Base-by-base conservation (phyloP, 2,329 filamentous ascomycete genomes). In the Zasmidium citrigriseum region DNA sequence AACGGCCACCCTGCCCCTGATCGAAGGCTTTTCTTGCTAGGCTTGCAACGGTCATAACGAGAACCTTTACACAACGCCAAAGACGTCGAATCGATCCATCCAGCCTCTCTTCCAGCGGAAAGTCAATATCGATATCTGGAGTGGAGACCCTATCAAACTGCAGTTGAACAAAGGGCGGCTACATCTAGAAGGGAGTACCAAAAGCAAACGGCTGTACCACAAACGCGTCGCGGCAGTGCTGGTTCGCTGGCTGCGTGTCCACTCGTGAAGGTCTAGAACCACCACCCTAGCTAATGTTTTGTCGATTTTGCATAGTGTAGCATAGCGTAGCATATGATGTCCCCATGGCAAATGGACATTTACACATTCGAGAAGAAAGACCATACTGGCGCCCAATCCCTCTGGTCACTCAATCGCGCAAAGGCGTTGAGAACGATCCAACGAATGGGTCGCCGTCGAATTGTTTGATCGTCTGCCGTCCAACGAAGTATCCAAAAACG, bases 21-120 rank as follows among this genome's bases (percentile, higher is more conserved):
- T 50, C 52, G 58, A 14, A 60, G 54, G 48, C 54, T 64, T 2
- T 66, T 66, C 24, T n/a, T 63, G 16, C 48, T 64, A 20, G 64
- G 64, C 2, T 20, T 60, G 1, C 57, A 61, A 57, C 34, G 34
- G 16, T n/a, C 14, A 41, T 41, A 41, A 41, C 7, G 34, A 41
- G 4, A 4, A 4, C 34, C 34, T 41, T n/a, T 16, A 7, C 34
- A n/a, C 4, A 9, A 7, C 34, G 7, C 14, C 34, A n/a, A 41
- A 7, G 12, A 41, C 34, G 12, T 41, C 34, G 16, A 41, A 4
- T 16, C 34, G 7, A 11, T 10, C 16, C 4, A 41, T 16, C 34
- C 34, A 41, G 18, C 16, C 34, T 9, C 27, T 14, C 27, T 29
- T 29, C 27, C 7, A 16, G 34, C 34, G 18, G 18, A 41, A 41